Conservation (phyloP, 352 stramenopile species). For the Phytophthora quininea region DNA sequence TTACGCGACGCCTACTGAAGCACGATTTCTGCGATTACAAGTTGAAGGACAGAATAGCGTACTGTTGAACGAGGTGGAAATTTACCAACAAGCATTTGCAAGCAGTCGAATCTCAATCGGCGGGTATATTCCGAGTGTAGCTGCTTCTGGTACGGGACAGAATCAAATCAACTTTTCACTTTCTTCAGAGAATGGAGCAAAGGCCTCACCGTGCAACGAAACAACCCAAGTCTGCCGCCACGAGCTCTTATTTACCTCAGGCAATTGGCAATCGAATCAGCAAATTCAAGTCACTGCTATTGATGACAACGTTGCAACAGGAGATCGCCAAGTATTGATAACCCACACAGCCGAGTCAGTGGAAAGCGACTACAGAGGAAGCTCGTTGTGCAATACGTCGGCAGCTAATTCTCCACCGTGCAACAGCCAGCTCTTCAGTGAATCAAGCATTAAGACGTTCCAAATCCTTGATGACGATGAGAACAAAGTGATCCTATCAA, state of each 20-base stretch:
- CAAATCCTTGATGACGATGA: slow-evolving; percentile 68
- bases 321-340: slow-evolving; percentile 53
- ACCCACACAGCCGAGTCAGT: slow-evolving; percentile 51
- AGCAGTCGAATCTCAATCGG: slow-evolving; percentile 51
- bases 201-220: slow-evolving; percentile 38
- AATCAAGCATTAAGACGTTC: slow-evolving; percentile 55
- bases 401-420: slow-evolving; percentile 20
- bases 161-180: slow-evolving; percentile 57
- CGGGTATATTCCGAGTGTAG: slow-evolving; percentile 59
- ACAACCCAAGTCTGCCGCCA: slow-evolving; percentile 51
- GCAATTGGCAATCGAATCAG: slow-evolving; percentile 50
- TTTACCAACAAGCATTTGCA: slow-evolving; percentile 69
- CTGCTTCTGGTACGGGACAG: slow-evolving; percentile 27
- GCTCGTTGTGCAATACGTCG: slow-evolving; percentile 28
- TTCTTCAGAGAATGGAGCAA: slow-evolving; percentile 20
- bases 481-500: slow-evolving; percentile 61
- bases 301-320: slow-evolving; percentile 62
- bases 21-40: slow-evolving; percentile 56
- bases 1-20: slow-evolving; percentile 40
- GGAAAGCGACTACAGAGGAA: slow-evolving; percentile 52
- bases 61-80: slow-evolving; percentile 62
- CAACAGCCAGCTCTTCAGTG: slow-evolving; percentile 46
- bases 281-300: slow-evolving; percentile 42
- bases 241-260: slow-evolving; percentile 67
- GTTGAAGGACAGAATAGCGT: slow-evolving; percentile 65